Evolutionary conservation across 352 stramenopile species (phyloP).

Genomic region (Pythium scleroteichum): DNA sequence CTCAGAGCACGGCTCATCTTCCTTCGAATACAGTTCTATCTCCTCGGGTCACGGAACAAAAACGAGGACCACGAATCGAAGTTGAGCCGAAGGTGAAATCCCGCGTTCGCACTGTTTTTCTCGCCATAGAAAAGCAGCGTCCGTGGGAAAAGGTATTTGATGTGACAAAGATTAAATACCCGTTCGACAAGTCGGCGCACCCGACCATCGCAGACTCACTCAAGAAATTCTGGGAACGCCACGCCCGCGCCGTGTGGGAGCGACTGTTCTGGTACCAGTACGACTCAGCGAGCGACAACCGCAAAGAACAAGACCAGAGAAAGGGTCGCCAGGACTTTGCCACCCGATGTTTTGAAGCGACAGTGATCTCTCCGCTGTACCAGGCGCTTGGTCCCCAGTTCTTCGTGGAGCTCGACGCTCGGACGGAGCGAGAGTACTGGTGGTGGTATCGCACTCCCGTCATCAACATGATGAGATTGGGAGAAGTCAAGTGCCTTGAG

Average conservation of each 20-base stretch:
- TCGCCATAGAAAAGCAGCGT: neutral
- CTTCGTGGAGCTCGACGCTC: conserved; percentile 23
- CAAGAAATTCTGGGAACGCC: conserved; percentile 9
- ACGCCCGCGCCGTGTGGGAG: conserved; percentile 23
- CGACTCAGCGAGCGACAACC: neutral
- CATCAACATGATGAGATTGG: conserved; percentile 12
- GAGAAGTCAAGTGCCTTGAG: neutral
- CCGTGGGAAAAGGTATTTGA: conserved; percentile 21
- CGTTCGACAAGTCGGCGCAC: conserved; percentile 7
- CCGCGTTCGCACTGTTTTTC: neutral
- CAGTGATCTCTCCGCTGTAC: conserved; percentile 12
- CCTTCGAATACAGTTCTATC: no score
- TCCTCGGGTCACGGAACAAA: no score
- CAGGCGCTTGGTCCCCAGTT: conserved; percentile 10
- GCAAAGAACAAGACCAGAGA: conserved; percentile 1
- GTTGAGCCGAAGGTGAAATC: no score
- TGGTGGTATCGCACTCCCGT: conserved; percentile 22
- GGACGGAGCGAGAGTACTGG: conserved; percentile 8
- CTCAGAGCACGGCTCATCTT: no score
- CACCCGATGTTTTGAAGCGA: conserved; percentile 4
- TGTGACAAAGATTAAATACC: conserved; percentile 14
- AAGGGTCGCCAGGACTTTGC: conserved; percentile 11
- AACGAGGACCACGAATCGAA: no score
- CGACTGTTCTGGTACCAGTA: conserved; percentile 18
- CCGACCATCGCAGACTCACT: neutral